These are phyloP conservation scores for Fagopyrum homotropicum DNA, from an alignment of 148 eudicot species.

Conservation along the genomic window DNA sequence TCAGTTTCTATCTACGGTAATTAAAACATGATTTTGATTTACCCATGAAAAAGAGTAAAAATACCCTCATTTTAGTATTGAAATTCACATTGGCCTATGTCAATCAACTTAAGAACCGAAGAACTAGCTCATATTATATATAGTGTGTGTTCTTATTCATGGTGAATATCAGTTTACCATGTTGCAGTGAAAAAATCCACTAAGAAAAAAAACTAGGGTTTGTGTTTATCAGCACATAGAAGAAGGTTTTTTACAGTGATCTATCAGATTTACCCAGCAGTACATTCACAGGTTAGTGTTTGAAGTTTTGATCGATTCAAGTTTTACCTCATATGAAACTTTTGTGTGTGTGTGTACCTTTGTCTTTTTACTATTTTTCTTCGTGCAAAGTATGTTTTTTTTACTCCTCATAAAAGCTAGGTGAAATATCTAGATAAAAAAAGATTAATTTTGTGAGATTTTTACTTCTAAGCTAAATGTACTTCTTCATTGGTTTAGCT, in stretches of 20 bases:
- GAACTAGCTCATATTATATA: neutral
- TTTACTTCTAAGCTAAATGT: neutral
- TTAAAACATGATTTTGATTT: neutral
- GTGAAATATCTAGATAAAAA: too few species aligned
- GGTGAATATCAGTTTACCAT: neutral
- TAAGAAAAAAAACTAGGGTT: neutral
- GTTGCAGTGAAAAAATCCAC: neutral
- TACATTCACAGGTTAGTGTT: neutral
- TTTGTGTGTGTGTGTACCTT: neutral
- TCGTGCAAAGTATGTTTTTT: neutral
- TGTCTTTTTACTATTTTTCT: neutral
- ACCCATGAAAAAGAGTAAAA: neutral
- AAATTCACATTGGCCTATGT: neutral
- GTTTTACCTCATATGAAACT: neutral
- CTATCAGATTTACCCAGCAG: neutral
- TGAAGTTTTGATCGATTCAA: neutral
- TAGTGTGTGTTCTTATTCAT: neutral
- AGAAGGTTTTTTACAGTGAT: neutral
- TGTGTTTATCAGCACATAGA: neutral
- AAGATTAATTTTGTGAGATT: neutral
- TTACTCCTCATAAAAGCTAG: too few species aligned
- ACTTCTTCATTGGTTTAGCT: neutral
- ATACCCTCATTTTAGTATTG: neutral
- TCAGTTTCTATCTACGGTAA: neutral
- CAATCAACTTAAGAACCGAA: neutral